Evolutionary conservation across 345 rosid species (phyloP).

Genomic region (Fremontodendron californicum): DNA sequence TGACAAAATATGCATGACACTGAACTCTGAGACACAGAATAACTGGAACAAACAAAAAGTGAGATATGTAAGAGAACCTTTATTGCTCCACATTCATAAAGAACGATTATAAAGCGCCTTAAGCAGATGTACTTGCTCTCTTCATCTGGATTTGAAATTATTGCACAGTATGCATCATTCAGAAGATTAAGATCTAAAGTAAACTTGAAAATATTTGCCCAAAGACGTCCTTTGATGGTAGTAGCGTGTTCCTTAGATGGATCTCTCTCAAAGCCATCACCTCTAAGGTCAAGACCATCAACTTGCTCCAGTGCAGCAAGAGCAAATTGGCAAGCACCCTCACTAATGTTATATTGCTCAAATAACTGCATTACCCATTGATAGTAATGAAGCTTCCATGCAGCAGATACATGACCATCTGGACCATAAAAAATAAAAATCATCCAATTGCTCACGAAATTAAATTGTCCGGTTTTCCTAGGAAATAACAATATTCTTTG

Average conservation of each 20-base stretch:
- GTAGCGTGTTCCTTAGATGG: constrained; percentile 46
- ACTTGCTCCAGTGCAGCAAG: constrained; percentile 98
- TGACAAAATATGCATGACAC: not conserved
- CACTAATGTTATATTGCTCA: constrained; percentile 79
- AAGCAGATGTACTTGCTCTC: constrained; percentile 91
- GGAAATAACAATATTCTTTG: constrained; percentile 12
- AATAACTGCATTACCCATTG: constrained; percentile 98
- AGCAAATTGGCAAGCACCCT: constrained; percentile 96
- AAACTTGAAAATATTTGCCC: constrained; percentile 96
- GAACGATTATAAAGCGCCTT: constrained; percentile 87
- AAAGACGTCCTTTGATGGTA: constrained; percentile 68
- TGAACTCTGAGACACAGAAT: not conserved
- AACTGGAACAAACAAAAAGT: constrained; percentile 9
- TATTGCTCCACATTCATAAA: constrained; percentile 72
- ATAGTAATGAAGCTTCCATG: constrained; percentile 94
- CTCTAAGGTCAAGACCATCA: constrained; percentile 53
- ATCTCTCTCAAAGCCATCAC: constrained; percentile 32
- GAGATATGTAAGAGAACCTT: constrained; percentile 49
- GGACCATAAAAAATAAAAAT: constrained; percentile 18
- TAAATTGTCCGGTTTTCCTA: not conserved
- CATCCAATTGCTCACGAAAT: not conserved
- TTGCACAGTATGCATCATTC: constrained; percentile 92
- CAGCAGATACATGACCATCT: constrained; percentile 51
- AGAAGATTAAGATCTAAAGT: constrained; percentile 79
- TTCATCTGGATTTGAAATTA: constrained; percentile 96